Evolutionary conservation across 169 alveolate species (phyloP).

Genomic region (Eimeria falciformis): DNA sequence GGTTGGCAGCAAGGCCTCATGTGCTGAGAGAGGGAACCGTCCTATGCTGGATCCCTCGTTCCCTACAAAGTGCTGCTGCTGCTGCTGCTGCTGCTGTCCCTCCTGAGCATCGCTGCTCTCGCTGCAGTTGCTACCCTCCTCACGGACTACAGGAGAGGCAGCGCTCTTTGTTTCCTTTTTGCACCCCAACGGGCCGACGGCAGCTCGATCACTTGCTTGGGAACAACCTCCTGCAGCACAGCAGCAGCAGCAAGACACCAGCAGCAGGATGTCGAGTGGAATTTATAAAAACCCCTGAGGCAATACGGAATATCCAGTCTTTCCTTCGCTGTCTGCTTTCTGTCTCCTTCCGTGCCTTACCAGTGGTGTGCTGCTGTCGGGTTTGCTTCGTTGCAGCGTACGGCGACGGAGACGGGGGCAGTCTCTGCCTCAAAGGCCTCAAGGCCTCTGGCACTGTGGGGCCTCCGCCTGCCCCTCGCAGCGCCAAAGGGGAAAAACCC

Average conservation of each 20-base stretch:
- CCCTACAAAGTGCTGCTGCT: background rate
- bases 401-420: background rate
- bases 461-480: background rate
- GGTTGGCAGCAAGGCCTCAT: too few relatives aligned
- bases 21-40: background rate
- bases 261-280: background rate
- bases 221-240: background rate
- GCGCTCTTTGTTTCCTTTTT: background rate
- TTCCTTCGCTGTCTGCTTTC: background rate
- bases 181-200: too few relatives aligned
- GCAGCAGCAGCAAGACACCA: background rate
- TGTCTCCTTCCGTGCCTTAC: background rate
- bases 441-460: constrained; percentile 12
- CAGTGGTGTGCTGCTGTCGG: background rate
- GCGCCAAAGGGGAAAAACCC: background rate
- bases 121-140: background rate
- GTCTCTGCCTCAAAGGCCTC: background rate
- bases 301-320: background rate
- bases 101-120: background rate
- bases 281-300: background rate
- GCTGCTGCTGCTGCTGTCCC: constrained; percentile 8
- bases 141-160: background rate
- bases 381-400: background rate
- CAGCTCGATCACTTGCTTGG: background rate
- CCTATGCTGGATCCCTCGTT: too few relatives aligned